Percentiles rank a stretch among this genome's conserved stretches.
Conservation (phyloP, 139 green algal species). For the Haematococcus lacustris region DNA sequence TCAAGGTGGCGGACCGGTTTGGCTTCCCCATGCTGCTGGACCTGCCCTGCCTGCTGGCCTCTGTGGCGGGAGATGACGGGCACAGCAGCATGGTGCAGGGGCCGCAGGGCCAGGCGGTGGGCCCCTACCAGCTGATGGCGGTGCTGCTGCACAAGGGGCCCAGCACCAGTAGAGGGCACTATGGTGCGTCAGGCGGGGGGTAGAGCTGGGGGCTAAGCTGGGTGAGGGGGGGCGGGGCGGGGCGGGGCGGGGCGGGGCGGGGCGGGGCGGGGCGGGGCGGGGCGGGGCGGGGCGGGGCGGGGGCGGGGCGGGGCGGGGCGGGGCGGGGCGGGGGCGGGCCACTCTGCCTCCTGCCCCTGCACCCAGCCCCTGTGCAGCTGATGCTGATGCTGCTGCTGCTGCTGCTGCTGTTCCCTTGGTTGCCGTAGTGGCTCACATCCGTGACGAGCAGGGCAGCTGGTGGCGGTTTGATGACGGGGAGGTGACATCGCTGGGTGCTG, state of each 20-base stretch:
- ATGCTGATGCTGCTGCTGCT: background rate
- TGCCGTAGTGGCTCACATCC: conserved; percentile 31
- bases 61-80: conserved; percentile 12
- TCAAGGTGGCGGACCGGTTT: conserved; percentile 77
- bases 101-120: conserved; percentile 3
- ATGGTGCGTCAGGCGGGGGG: conserved; percentile 39
- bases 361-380: background rate
- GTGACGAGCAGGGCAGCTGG: conserved; percentile 44
- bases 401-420: background rate
- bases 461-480: conserved; percentile 84
- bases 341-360: background rate
- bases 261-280: no score
- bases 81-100: background rate
- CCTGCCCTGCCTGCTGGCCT: conserved; percentile 29
- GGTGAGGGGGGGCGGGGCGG: background rate
- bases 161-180: conserved; percentile 73
- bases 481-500: conserved; percentile 40
- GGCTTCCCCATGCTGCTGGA: conserved; percentile 67
- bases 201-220: background rate
- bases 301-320: background rate
- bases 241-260: background rate
- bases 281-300: no score
- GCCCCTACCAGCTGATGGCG: conserved; percentile 59
- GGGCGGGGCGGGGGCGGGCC: no score
- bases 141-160: conserved; percentile 84